phyloP scores from a whole-genome alignment of 441 rosid species.

The Brassica balearica region DNA sequence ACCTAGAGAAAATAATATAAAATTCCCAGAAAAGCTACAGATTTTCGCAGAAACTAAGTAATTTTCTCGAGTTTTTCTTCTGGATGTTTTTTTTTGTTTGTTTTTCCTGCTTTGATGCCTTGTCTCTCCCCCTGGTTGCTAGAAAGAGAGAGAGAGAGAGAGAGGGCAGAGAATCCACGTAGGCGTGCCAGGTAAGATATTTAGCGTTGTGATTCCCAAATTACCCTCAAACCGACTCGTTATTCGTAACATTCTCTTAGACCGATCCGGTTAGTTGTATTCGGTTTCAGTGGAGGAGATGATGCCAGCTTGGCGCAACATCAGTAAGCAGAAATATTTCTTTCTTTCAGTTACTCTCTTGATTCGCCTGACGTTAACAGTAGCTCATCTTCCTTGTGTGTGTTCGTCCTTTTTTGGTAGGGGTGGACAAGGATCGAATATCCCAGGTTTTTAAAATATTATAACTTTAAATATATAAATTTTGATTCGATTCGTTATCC shows the following conservation, averaged over 20 bases:
- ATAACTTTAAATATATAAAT: too few relatives aligned
- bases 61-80: too few relatives aligned
- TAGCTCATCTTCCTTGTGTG: too few relatives aligned
- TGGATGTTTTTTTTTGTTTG: slow-evolving; percentile 24
- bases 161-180: slow-evolving; percentile 46
- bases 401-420: too few relatives aligned
- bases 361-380: too few relatives aligned
- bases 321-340: too few relatives aligned
- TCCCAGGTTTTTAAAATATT: too few relatives aligned
- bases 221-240: slow-evolving; percentile 30
- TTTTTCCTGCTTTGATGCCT: slow-evolving; percentile 34
- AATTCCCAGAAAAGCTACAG: slow-evolving; percentile 5
- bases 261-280: slow-evolving; percentile 35
- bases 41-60: not conserved
- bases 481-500: too few relatives aligned
- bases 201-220: not conserved
- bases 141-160: slow-evolving; percentile 30
- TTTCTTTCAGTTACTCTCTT: too few relatives aligned
- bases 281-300: slow-evolving; percentile 49
- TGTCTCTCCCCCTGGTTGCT: slow-evolving; percentile 27
- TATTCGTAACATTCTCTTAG: slow-evolving; percentile 2
- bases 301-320: slow-evolving; percentile 12
- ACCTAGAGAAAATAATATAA: not conserved
- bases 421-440: too few relatives aligned
- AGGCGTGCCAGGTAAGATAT: slow-evolving; percentile 42